phyloP scores from a whole-genome alignment of 768 basidiomycete species.

The Suillus lakei region DNA sequence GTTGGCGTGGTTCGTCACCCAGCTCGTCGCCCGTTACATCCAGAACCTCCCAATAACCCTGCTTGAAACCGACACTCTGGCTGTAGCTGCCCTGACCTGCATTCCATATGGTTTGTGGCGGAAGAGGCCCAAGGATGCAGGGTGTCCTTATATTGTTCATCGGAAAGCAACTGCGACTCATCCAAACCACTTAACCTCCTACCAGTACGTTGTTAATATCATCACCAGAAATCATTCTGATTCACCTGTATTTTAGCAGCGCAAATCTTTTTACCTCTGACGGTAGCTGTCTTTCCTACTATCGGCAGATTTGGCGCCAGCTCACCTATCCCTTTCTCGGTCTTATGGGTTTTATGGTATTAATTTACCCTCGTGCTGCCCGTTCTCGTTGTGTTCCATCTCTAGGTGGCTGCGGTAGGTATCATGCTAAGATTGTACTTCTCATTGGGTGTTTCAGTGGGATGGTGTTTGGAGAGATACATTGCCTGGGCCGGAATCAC shows the following conservation, averaged over 20 bases:
- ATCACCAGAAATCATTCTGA: background rate
- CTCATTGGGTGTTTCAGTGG: slow-evolving; percentile 10
- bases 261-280: too few species aligned
- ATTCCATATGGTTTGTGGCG: slow-evolving; percentile 38
- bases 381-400: background rate
- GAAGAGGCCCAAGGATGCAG: slow-evolving; percentile 37
- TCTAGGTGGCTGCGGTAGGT: background rate
- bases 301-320: fast-evolving
- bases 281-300: background rate
- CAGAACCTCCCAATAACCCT: slow-evolving; percentile 32
- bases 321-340: background rate
- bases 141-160: slow-evolving; percentile 11
- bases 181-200: background rate
- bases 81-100: slow-evolving; percentile 32
- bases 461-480: slow-evolving; percentile 31
- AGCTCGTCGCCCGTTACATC: slow-evolving; percentile 28
- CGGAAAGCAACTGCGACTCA: background rate
- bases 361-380: background rate
- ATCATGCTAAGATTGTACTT: background rate
- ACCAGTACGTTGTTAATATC: background rate
- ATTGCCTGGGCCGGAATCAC: slow-evolving; percentile 29
- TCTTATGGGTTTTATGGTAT: background rate
- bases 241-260: background rate
- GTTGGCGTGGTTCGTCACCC: slow-evolving; percentile 36
- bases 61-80: slow-evolving; percentile 39